Conservation (phyloP, 768 basidiomycete species). For the Kwoniella dendrophila region DNA sequence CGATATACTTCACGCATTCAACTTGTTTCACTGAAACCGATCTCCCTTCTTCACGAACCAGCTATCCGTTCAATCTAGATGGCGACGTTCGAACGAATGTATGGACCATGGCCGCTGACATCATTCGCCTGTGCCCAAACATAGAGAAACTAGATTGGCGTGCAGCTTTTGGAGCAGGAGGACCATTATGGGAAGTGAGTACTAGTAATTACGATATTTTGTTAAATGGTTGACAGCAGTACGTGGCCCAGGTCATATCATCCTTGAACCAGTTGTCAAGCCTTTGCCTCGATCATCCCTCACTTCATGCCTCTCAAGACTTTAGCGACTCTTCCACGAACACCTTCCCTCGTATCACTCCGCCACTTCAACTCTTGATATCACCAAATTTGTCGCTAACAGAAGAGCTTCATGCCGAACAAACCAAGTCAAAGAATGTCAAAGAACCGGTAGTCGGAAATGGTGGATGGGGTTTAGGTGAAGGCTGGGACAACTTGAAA, state of each 20-base stretch:
- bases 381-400: background rate
- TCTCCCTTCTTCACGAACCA: background rate
- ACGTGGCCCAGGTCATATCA: conserved; percentile 3
- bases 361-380: background rate
- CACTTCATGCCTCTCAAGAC: conserved; percentile 10
- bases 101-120: conserved; percentile 3
- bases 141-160: conserved; percentile 11
- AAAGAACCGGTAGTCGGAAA: conserved; percentile 1
- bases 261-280: background rate
- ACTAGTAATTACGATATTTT: background rate
- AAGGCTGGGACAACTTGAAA: conserved; percentile 22
- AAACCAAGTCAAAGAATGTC: background rate
- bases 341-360: conserved; percentile 8
- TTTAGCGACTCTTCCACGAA: background rate
- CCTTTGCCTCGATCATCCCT: background rate
- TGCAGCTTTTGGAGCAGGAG: conserved; percentile 7
- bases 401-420: background rate
- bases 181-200: conserved; percentile 18
- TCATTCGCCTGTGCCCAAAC: conserved; percentile 4
- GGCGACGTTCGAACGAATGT: background rate
- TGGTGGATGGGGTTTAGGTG: conserved; percentile 15
- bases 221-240: background rate
- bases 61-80: background rate
- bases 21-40: background rate
- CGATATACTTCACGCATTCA: no score